phyloP scores from a whole-genome alignment of 1,139 yeast genomes.

The Diutina catenulata region DNA sequence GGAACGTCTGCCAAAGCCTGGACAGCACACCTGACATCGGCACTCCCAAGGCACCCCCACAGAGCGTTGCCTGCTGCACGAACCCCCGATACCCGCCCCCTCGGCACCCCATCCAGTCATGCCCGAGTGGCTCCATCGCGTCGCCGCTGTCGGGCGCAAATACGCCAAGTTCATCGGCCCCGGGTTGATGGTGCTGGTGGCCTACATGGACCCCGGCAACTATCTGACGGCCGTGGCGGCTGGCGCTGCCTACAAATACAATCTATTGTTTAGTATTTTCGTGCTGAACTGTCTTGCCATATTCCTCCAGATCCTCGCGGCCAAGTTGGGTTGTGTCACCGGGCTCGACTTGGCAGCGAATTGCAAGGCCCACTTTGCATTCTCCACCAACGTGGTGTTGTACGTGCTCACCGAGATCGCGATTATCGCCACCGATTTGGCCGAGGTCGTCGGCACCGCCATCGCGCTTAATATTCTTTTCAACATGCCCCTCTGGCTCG shows the following conservation, averaged over 20 bases:
- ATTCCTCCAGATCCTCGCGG: conserved; percentile 59
- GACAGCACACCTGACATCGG: no score
- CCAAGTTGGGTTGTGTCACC: conserved; percentile 73
- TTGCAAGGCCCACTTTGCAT: conserved; percentile 66
- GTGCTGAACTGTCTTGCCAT: conserved; percentile 63
- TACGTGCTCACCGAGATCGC: conserved; percentile 78
- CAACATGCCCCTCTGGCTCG: conserved; percentile 10
- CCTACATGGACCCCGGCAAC: conserved; percentile 82
- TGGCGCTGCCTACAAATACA: conserved; percentile 56
- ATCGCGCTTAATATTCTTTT: conserved; percentile 11
- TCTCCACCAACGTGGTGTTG: conserved; percentile 45
- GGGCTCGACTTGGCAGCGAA: conserved; percentile 84
- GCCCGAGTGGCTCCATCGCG: no score
- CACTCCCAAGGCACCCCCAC: no score
- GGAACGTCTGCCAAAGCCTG: no score
- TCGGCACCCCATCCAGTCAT: no score
- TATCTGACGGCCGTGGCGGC: conserved; percentile 73
- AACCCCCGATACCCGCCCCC: no score
- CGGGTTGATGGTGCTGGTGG: conserved; percentile 65
- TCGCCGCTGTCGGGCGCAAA: conserved; percentile 2
- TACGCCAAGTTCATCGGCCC: conserved; percentile 42
- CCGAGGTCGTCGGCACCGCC: conserved; percentile 13
- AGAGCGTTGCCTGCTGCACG: no score
- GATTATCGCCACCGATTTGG: conserved; percentile 18
- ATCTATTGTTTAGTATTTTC: conserved; percentile 54